Percentiles rank a stretch among this genome's conserved stretches.
phyloP scores from a whole-genome alignment of 495 filamentous ascomycete genomes.

The Delitschia confertaspora region DNA sequence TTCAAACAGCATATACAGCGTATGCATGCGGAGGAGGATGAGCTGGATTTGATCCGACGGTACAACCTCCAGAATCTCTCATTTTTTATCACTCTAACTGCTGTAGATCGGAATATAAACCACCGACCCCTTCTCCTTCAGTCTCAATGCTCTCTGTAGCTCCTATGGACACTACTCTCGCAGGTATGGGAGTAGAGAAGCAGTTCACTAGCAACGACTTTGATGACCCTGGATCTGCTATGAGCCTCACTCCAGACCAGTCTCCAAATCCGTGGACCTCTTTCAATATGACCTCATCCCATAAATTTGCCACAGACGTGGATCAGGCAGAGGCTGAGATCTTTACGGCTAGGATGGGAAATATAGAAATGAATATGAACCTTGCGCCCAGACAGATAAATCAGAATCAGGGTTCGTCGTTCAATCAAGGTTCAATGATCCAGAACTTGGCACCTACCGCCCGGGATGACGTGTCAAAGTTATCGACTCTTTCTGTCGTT shows the following conservation, averaged over 20 bases:
- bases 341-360: too few species aligned
- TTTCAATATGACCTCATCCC: conserved; percentile 8
- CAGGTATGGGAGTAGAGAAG: conserved; percentile 20
- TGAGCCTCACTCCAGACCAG: conserved; percentile 26
- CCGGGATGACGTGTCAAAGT: too few species aligned
- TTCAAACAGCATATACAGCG: conserved; percentile 77
- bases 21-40: conserved; percentile 57
- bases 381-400: neutral
- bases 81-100: neutral
- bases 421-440: neutral
- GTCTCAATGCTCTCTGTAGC: conserved; percentile 10
- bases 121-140: conserved; percentile 1
- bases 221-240: conserved; percentile 15
- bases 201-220: conserved; percentile 18
- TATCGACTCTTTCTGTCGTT: too few species aligned
- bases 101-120: neutral
- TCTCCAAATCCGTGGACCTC: conserved; percentile 12
- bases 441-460: neutral
- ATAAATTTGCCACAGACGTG: conserved; percentile 19
- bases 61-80: conserved; percentile 25
- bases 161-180: conserved; percentile 26
- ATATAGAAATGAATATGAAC: conserved; percentile 1
- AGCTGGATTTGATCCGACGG: conserved; percentile 46
- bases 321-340: conserved; percentile 12
- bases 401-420: neutral